Evolutionary conservation across 345 rosid genomes (phyloP).

Genomic region (Reutealis trisperma): DNA sequence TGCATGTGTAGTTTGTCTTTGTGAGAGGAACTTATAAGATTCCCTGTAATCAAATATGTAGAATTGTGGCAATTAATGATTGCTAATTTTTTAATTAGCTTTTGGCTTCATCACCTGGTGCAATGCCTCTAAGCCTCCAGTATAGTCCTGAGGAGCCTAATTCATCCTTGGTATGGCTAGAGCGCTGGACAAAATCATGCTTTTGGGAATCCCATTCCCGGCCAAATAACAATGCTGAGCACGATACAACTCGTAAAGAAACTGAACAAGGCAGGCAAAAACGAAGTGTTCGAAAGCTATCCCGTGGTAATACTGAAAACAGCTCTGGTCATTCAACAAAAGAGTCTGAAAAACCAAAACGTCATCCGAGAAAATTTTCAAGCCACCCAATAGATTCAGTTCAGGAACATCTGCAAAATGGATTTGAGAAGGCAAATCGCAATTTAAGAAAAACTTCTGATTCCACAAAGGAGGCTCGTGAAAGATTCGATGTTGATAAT

Average conservation of each 20-base stretch:
- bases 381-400: conserved; percentile 32
- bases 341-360: conserved; percentile 51
- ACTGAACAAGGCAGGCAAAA: conserved; percentile 42
- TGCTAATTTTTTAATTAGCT: conserved; percentile 40
- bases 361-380: conserved; percentile 48
- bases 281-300: conserved; percentile 45
- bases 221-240: conserved; percentile 41
- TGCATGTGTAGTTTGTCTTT: not conserved
- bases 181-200: conserved; percentile 63
- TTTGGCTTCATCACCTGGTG: conserved; percentile 46
- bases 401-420: conserved; percentile 48
- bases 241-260: conserved; percentile 38
- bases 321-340: conserved; percentile 36
- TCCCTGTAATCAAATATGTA: not conserved
- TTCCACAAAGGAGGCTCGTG: conserved; percentile 45
- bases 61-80: not conserved
- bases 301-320: conserved; percentile 41
- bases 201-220: conserved; percentile 56
- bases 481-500: conserved; percentile 39
- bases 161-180: conserved; percentile 64
- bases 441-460: conserved; percentile 46
- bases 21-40: not conserved
- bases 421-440: conserved; percentile 52
- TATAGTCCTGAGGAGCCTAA: conserved; percentile 59
- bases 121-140: conserved; percentile 50